Conservation (phyloP, 345 rosid genomes). For the Psidium guajava region DNA sequence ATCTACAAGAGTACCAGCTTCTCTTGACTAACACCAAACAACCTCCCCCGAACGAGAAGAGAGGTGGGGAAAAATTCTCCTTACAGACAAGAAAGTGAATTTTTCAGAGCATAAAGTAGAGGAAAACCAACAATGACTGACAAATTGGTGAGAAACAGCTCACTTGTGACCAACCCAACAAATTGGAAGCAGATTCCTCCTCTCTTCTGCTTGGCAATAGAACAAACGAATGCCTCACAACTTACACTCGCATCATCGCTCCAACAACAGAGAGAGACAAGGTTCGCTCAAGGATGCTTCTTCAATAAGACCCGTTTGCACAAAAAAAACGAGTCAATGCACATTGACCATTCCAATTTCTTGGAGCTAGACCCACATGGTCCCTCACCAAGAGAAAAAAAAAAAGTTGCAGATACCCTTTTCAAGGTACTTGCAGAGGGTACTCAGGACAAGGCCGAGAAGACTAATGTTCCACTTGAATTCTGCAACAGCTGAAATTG, state of each 20-base stretch:
- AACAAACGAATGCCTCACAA: background rate
- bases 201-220: conserved; percentile 20
- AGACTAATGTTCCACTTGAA: conserved; percentile 23
- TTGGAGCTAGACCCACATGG: background rate
- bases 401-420: background rate
- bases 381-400: background rate
- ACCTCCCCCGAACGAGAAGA: conserved; percentile 32
- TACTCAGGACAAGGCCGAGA: conserved; percentile 21
- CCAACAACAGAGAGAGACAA: background rate
- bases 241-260: conserved; percentile 3
- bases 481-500: conserved; percentile 33
- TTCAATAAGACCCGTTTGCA: background rate
- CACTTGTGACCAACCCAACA: conserved; percentile 2
- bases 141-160: conserved; percentile 55
- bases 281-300: background rate
- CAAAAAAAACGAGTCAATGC: background rate
- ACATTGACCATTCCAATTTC: background rate
- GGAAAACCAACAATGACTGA: conserved; percentile 28
- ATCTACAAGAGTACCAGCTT: conserved; percentile 43
- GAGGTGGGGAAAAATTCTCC: conserved; percentile 29
- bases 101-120: conserved; percentile 91
- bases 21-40: conserved; percentile 21
- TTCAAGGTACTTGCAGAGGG: conserved; percentile 34
- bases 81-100: conserved; percentile 64
- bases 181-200: conserved; percentile 68